Conservation (phyloP, 1,284 basidiomycete genomes). For the Irpex sp. region DNA sequence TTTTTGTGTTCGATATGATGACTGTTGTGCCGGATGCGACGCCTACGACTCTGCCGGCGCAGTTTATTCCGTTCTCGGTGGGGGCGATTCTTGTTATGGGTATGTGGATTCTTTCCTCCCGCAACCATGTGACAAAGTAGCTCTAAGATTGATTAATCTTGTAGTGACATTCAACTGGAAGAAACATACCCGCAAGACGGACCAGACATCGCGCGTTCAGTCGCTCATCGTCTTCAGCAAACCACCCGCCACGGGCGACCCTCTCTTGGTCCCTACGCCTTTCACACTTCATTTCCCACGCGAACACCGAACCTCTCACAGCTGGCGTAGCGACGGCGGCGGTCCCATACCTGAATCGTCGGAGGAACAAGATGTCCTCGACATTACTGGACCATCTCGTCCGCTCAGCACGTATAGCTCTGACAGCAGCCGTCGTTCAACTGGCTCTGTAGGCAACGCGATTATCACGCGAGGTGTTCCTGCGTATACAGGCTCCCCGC, state of each 20-base stretch:
- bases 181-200: background rate
- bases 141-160: too few relatives aligned
- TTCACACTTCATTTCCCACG: conserved; percentile 12
- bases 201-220: conserved; percentile 1
- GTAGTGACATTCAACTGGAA: conserved; percentile 19
- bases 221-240: conserved; percentile 7
- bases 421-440: background rate
- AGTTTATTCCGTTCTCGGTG: conserved; percentile 47
- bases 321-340: conserved; percentile 9
- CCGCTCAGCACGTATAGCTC: background rate
- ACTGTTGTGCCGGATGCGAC: conserved; percentile 39
- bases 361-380: background rate
- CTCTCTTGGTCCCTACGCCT: conserved; percentile 7
- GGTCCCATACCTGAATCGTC: background rate
- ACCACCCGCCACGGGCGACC: background rate
- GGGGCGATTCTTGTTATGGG: conserved; percentile 44
- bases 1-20: conserved; percentile 44
- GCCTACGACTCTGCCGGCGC: conserved; percentile 35
- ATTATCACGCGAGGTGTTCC: conserved; percentile 3
- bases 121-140: too few relatives aligned
- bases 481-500: conserved; percentile 3
- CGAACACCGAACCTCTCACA: conserved; percentile 1
- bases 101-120: conserved; percentile 6
- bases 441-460: conserved; percentile 7
- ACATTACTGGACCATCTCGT: background rate